A percentile compares a stretch with the other conserved stretches of the same genome.
These are phyloP conservation scores for Lepidium sativum DNA, from an alignment of 345 rosid species.

Conservation along the genomic window DNA sequence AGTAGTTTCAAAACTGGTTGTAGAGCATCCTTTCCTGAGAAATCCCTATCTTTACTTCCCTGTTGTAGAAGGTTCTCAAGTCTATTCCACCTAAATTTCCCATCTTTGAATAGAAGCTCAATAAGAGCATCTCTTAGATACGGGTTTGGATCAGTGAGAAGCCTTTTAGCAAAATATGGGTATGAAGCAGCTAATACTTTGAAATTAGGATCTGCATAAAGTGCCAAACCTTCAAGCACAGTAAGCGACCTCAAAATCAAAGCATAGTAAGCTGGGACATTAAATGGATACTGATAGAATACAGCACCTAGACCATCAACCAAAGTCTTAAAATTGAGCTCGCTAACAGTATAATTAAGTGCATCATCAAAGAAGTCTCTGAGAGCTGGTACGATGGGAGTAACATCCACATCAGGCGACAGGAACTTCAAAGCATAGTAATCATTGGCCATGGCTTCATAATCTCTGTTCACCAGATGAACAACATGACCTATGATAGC, in stretches of 20 bases:
- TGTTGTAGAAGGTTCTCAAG: conserved; percentile 87
- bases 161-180: conserved; percentile 97
- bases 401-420: conserved; percentile 80
- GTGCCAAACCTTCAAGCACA: conserved; percentile 93
- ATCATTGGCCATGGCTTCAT: conserved; percentile 97
- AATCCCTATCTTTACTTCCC: conserved; percentile 91
- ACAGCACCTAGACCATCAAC: conserved; percentile 94
- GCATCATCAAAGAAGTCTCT: conserved; percentile 88
- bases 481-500: conserved; percentile 92
- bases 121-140: conserved; percentile 95
- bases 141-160: conserved; percentile 93
- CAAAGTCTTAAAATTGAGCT: conserved; percentile 80
- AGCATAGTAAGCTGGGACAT: conserved; percentile 91
- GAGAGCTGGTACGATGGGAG: conserved; percentile 89
- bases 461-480: conserved; percentile 93
- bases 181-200: conserved; percentile 94
- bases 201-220: conserved; percentile 83
- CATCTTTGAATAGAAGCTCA: conserved; percentile 94
- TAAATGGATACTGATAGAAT: conserved; percentile 82
- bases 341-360: conserved; percentile 83
- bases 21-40: conserved; percentile 77
- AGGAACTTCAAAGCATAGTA: conserved; percentile 81
- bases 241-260: conserved; percentile 93
- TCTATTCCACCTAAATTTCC: conserved; percentile 92
- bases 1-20: conserved; percentile 83